Evolutionary conservation across 495 filamentous ascomycete genomes (phyloP).

Genomic region (Cenococcum geophilum): DNA sequence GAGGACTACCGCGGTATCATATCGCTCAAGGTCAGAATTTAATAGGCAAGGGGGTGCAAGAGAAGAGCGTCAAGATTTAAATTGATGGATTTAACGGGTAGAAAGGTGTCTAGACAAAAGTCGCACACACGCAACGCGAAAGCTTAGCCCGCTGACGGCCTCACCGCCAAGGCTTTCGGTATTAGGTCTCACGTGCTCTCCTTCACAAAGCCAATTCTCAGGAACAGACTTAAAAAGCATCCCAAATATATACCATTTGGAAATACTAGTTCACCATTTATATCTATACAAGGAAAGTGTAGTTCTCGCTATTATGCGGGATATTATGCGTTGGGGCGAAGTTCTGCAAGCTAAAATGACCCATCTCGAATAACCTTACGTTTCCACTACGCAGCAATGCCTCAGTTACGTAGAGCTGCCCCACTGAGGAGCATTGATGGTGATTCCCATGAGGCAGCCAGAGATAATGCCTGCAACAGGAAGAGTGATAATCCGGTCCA

Average conservation of each 20-base stretch:
- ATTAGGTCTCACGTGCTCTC: no score
- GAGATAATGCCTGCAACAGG: conserved; percentile 56
- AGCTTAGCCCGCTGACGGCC: no score
- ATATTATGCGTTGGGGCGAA: background rate
- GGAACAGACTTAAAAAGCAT: no score
- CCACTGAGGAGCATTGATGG: conserved; percentile 50
- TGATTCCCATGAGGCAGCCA: conserved; percentile 56
- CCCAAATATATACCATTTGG: no score
- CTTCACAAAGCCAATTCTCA: no score
- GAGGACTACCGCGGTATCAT: conserved; percentile 2
- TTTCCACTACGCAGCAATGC: background rate
- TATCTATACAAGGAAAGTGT: no score
- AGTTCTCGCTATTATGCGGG: no score
- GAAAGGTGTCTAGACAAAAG: no score
- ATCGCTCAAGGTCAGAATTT: background rate
- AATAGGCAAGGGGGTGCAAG: background rate
- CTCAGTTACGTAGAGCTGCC: background rate
- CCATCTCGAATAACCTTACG: background rate
- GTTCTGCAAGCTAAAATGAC: background rate
- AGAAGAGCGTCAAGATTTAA: background rate
- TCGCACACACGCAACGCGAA: no score
- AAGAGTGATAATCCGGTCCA: conserved; percentile 59
- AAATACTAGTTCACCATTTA: no score
- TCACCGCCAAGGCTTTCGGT: no score
- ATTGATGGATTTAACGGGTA: no score